These are phyloP conservation scores for Umbelopsis ramanniana DNA, from an alignment of 192 early-diverging fungal genomes.

Conservation along the genomic window DNA sequence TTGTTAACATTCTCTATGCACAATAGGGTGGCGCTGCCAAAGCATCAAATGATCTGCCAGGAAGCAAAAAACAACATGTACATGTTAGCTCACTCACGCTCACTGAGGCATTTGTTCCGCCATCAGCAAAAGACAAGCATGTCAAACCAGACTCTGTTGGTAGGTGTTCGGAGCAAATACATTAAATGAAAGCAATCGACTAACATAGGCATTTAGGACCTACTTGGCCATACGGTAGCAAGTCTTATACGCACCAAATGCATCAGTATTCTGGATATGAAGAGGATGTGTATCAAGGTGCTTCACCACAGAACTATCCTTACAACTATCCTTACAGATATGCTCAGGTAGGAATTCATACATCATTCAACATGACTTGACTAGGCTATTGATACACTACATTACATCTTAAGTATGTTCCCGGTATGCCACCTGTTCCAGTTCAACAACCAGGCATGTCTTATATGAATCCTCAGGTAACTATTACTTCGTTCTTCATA, in stretches of 20 bases:
- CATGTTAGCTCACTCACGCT: slow-evolving; percentile 24
- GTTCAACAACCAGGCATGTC: slow-evolving; percentile 50
- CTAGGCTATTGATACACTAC: not conserved
- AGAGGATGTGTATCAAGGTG: slow-evolving; percentile 50
- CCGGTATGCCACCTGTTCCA: slow-evolving; percentile 52
- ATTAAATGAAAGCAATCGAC: slow-evolving; percentile 11
- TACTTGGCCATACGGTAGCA: slow-evolving; percentile 60
- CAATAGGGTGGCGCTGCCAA: not conserved
- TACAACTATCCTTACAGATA: slow-evolving; percentile 48
- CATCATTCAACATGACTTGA: slow-evolving; percentile 16
- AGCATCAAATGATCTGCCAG: not conserved
- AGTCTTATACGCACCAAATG: slow-evolving; percentile 58
- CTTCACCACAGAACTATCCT: slow-evolving; percentile 43
- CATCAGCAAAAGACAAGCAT: slow-evolving; percentile 51
- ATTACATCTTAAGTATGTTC: slow-evolving; percentile 20
- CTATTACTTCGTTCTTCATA: not conserved
- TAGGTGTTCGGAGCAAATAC: slow-evolving; percentile 19
- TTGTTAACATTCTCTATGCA: not conserved
- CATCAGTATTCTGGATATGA: slow-evolving; percentile 50
- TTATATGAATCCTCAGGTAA: slow-evolving; percentile 51
- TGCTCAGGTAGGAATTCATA: slow-evolving; percentile 35
- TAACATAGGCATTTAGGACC: slow-evolving; percentile 41
- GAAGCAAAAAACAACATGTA: not conserved
- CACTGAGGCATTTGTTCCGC: slow-evolving; percentile 43
- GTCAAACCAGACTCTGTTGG: slow-evolving; percentile 43